Percentiles rank a stretch among this genome's conserved stretches.
Conservation (phyloP, 352 stramenopile genomes). For the Pythium folliculosum region DNA sequence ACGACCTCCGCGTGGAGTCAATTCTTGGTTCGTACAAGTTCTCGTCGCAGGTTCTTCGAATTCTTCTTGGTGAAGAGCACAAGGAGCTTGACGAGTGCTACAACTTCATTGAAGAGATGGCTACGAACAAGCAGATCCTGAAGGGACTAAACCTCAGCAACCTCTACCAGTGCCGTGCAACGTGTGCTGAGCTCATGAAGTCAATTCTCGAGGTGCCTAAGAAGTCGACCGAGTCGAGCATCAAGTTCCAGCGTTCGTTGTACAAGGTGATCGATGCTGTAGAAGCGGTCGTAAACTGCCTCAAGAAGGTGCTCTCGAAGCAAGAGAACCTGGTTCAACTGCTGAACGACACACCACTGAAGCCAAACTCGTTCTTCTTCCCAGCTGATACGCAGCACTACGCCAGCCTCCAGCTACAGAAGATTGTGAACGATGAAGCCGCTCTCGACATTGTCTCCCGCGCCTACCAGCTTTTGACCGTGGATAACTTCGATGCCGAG, state of each 20-base stretch:
- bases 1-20: conserved; percentile 81
- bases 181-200: conserved; percentile 83
- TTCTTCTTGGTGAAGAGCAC: conserved; percentile 86
- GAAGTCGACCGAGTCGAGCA: conserved; percentile 70
- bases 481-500: conserved; percentile 89
- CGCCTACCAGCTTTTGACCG: conserved; percentile 82
- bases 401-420: conserved; percentile 75
- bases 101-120: conserved; percentile 87
- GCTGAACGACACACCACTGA: conserved; percentile 82
- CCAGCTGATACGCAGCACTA: conserved; percentile 83
- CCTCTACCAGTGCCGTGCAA: conserved; percentile 70
- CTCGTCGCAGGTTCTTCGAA: conserved; percentile 77
- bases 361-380: conserved; percentile 90
- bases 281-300: conserved; percentile 75
- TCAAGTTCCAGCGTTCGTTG: conserved; percentile 86
- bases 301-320: conserved; percentile 86
- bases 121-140: conserved; percentile 64
- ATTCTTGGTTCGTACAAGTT: conserved; percentile 88
- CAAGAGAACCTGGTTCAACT: conserved; percentile 88
- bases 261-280: conserved; percentile 87
- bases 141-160: conserved; percentile 84
- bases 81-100: conserved; percentile 84
- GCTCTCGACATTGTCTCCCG: conserved; percentile 84
- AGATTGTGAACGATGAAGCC: conserved; percentile 80
- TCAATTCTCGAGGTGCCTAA: conserved; percentile 82